phyloP scores from a whole-genome alignment of 495 filamentous ascomycete species.

The Aspergillus olivimuriae region DNA sequence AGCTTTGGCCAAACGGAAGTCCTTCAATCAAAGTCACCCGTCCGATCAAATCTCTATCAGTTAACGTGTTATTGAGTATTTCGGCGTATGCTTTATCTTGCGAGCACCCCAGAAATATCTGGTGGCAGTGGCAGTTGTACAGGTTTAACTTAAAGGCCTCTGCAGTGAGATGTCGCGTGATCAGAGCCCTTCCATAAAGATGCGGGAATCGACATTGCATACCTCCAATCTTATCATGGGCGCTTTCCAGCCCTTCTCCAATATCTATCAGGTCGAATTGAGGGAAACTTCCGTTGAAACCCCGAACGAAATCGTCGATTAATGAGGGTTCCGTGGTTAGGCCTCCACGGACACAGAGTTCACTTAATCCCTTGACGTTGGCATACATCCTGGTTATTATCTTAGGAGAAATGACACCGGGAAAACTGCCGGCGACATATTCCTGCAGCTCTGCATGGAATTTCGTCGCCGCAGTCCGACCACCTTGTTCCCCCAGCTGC shows the following conservation, averaged over 20 bases:
- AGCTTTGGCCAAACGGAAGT: slow-evolving; percentile 59
- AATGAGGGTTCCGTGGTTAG: slow-evolving; percentile 43
- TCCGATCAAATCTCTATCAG: slow-evolving; percentile 45
- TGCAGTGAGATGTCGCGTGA: too few species aligned
- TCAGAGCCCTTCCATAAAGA: too few species aligned
- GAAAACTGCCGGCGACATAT: slow-evolving; percentile 39
- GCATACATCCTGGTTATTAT: slow-evolving; percentile 64
- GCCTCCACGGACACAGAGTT: slow-evolving; percentile 52
- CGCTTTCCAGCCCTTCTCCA: slow-evolving; percentile 60
- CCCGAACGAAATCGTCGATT: slow-evolving; percentile 64
- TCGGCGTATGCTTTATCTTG: slow-evolving; percentile 68
- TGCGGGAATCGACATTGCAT: too few species aligned
- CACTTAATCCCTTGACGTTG: slow-evolving; percentile 58
- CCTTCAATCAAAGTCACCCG: slow-evolving; percentile 72
- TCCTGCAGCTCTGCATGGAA: slow-evolving; percentile 49
- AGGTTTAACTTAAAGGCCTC: slow-evolving; percentile 64
- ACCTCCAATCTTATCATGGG: slow-evolving; percentile 73
- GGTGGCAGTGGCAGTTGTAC: slow-evolving; percentile 70
- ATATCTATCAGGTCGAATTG: slow-evolving; percentile 74
- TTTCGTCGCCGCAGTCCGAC: slow-evolving; percentile 60
- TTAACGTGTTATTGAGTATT: slow-evolving; percentile 55
- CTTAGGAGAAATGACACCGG: slow-evolving; percentile 47
- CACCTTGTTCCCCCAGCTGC: slow-evolving; percentile 59
- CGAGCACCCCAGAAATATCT: slow-evolving; percentile 73
- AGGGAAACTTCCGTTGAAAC: slow-evolving; percentile 66